A percentile compares a stretch with the other conserved stretches of the same genome.
These are phyloP conservation scores for Quercus mongolica DNA, from an alignment of 306 rosid species.

Conservation along the genomic window DNA sequence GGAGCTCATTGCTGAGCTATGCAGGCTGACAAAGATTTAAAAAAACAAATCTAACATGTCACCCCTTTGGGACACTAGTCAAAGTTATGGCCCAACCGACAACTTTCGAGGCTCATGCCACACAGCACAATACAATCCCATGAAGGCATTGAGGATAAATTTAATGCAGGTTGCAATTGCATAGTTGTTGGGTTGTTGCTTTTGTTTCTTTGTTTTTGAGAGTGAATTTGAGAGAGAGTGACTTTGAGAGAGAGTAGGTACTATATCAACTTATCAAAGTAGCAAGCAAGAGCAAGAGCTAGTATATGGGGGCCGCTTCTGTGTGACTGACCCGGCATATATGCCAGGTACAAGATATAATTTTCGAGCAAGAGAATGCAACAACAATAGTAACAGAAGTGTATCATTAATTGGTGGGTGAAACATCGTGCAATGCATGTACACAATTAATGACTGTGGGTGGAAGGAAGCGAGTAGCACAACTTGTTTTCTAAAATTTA, in stretches of 20 bases:
- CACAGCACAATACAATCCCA: neutral
- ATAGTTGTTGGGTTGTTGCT: neutral
- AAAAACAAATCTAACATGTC: neutral
- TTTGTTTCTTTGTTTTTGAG: neutral
- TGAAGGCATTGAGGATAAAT: neutral
- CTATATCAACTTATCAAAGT: too few species aligned
- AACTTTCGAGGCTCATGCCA: neutral
- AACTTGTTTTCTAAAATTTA: too few species aligned
- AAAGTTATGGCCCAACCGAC: neutral
- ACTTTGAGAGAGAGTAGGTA: neutral
- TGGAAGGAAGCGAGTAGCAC: too few species aligned
- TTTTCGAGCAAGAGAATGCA: too few species aligned
- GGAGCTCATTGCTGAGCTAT: neutral
- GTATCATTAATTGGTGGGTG: too few species aligned
- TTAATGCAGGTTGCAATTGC: neutral
- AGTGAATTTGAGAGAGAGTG: neutral
- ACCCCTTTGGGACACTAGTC: neutral
- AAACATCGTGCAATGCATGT: too few species aligned
- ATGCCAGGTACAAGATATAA: too few species aligned
- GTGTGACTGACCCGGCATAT: too few species aligned
- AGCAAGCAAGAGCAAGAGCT: too few species aligned
- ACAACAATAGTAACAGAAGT: too few species aligned
- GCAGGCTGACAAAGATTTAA: neutral
- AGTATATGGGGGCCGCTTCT: too few species aligned
- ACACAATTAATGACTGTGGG: too few species aligned